phyloP scores from a whole-genome alignment of 768 basidiomycete genomes.

The Lactarius vividus region DNA sequence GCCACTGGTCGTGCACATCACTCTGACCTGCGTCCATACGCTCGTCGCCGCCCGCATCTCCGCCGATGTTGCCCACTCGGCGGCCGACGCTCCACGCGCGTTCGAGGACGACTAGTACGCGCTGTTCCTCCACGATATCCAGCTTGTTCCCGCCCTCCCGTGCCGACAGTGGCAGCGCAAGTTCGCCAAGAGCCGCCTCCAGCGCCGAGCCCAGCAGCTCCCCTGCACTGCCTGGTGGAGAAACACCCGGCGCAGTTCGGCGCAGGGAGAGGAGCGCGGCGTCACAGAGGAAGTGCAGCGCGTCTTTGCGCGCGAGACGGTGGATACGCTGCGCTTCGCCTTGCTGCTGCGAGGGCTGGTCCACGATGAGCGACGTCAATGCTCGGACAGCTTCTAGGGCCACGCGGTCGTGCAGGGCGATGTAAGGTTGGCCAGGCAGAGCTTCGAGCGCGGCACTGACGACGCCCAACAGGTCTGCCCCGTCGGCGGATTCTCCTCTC shows the following conservation, averaged over 20 bases:
- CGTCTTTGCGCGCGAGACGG: constrained; percentile 24
- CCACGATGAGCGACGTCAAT: constrained; percentile 11
- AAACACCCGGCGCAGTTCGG: not conserved
- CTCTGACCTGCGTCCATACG: not conserved
- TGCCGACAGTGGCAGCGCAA: constrained; percentile 12
- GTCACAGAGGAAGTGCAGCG: constrained; percentile 19
- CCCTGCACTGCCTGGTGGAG: not conserved
- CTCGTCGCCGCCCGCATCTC: not conserved
- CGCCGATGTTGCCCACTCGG: constrained; percentile 1
- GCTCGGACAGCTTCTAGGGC: constrained; percentile 17
- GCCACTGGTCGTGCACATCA: not conserved
- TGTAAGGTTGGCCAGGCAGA: not conserved
- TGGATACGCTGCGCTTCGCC: constrained; percentile 5
- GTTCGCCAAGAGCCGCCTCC: constrained; percentile 12
- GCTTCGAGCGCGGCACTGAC: not conserved
- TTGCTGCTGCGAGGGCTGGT: not conserved
- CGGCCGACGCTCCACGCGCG: constrained; percentile 20
- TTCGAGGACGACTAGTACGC: constrained; percentile 18
- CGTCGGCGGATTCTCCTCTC: constrained; percentile 1
- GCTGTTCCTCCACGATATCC: constrained; percentile 13
- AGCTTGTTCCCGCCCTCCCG: constrained; percentile 7
- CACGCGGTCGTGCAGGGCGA: constrained; percentile 2
- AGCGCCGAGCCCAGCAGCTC: constrained; percentile 2
- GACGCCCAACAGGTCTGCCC: constrained; percentile 4
- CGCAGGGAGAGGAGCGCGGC: constrained; percentile 6